Conservation (phyloP, 768 basidiomycete species). For the Leccinum uliginosum region DNA sequence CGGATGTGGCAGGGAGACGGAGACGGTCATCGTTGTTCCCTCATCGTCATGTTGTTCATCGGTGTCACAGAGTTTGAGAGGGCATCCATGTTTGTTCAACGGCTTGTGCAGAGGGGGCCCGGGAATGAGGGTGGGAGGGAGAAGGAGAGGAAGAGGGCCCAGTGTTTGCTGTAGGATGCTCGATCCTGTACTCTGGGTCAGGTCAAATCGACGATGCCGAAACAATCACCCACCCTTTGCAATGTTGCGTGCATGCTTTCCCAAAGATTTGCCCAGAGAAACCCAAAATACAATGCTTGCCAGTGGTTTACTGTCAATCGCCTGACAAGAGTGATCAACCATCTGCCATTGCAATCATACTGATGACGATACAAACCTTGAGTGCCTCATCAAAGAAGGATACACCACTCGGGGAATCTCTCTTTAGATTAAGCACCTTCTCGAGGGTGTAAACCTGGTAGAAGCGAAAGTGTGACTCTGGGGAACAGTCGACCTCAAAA, state of each 20-base stretch:
- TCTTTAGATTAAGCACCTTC: slow-evolving; percentile 87
- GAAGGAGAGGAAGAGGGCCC: slow-evolving; percentile 27
- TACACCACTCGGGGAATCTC: slow-evolving; percentile 69
- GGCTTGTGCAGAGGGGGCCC: too few relatives aligned
- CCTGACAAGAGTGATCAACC: slow-evolving; percentile 37
- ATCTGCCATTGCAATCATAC: neutral
- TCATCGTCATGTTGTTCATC: too few relatives aligned
- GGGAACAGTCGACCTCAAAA: too few relatives aligned
- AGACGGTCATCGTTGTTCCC: too few relatives aligned
- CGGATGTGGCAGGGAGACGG: too few relatives aligned
- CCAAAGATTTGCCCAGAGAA: slow-evolving; percentile 71
- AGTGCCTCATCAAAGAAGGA: slow-evolving; percentile 91
- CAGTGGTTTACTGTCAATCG: slow-evolving; percentile 90
- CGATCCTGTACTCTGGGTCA: slow-evolving; percentile 54
- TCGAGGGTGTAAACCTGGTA: slow-evolving; percentile 88
- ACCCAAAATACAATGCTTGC: slow-evolving; percentile 89
- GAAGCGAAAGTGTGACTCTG: neutral
- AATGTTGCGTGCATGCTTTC: slow-evolving; percentile 76
- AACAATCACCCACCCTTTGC: slow-evolving; percentile 54
- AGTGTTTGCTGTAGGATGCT: slow-evolving; percentile 89
- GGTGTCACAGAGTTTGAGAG: too few relatives aligned
- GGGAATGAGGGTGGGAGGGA: too few relatives aligned
- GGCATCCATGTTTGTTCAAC: too few relatives aligned
- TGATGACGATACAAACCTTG: slow-evolving; percentile 52
- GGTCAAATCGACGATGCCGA: neutral